These are phyloP conservation scores for Helotiales sp. DNA, from an alignment of 2,329 filamentous ascomycete species.

Conservation along the genomic window DNA sequence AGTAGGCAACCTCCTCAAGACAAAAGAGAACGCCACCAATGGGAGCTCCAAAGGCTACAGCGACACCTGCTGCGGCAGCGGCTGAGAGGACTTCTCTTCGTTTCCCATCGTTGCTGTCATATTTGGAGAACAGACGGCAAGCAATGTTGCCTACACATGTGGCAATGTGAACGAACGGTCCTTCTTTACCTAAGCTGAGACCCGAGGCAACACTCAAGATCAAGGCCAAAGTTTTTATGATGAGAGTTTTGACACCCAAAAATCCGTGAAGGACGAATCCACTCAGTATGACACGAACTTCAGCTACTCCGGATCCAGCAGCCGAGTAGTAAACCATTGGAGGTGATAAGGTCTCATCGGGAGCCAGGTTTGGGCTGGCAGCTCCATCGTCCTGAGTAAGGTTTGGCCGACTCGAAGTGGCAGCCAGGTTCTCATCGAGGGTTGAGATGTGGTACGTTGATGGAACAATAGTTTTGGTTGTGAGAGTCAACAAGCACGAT, in stretches of 20 bases:
- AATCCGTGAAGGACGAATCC: slow-evolving; percentile 97
- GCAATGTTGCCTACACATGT: slow-evolving; percentile 95
- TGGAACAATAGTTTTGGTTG: slow-evolving; percentile 92
- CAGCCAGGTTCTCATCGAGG: slow-evolving; percentile 89
- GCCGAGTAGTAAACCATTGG: slow-evolving; percentile 96
- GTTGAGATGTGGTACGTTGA: slow-evolving; percentile 87
- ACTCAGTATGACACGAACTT: slow-evolving; percentile 97
- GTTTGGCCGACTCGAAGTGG: slow-evolving; percentile 54
- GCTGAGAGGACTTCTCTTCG: slow-evolving; percentile 92
- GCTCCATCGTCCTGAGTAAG: slow-evolving; percentile 49
- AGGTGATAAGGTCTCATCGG: slow-evolving; percentile 47
- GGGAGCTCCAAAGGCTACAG: slow-evolving; percentile 92
- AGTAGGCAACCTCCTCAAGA: slow-evolving; percentile 94
- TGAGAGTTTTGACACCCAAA: slow-evolving; percentile 82
- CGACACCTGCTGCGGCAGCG: slow-evolving; percentile 87
- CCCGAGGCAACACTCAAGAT: slow-evolving; percentile 91
- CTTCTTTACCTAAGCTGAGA: slow-evolving; percentile 88
- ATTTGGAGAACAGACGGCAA: slow-evolving; percentile 92
- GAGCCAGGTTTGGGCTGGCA: slow-evolving; percentile 46
- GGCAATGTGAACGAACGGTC: slow-evolving; percentile 96
- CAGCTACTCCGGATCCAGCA: slow-evolving; percentile 93
- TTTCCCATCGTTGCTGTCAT: slow-evolving; percentile 92
- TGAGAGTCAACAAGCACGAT: slow-evolving; percentile 80
- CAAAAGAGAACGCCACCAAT: slow-evolving; percentile 90
- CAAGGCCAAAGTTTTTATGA: slow-evolving; percentile 83